Conservation (phyloP, 2,329 filamentous ascomycete genomes). For the Scedosporium aurantiacum region DNA sequence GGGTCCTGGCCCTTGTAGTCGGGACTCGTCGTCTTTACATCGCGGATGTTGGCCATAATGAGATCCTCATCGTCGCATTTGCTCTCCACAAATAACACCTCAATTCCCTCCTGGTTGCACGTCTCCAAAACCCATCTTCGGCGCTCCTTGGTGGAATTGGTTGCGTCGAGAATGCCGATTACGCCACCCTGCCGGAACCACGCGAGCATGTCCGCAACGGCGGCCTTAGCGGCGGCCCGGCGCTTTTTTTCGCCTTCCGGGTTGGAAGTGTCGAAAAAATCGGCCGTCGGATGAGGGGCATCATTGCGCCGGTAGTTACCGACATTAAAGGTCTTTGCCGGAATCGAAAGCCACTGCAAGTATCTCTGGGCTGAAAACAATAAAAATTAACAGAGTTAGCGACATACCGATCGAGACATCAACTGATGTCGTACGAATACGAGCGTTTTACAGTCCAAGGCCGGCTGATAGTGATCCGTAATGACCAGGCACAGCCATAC, state of each 20-base stretch:
- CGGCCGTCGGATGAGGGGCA: constrained; percentile 80
- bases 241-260: constrained; percentile 82
- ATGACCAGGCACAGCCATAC: background rate
- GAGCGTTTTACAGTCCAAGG: background rate
- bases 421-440: background rate
- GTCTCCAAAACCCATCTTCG: constrained; percentile 83
- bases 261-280: constrained; percentile 92
- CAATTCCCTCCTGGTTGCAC: constrained; percentile 65
- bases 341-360: constrained; percentile 91
- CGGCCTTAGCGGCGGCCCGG: constrained; percentile 79
- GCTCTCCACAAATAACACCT: constrained; percentile 92
- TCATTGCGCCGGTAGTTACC: constrained; percentile 86
- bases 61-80: constrained; percentile 92
- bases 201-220: constrained; percentile 82
- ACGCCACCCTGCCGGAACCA: constrained; percentile 79
- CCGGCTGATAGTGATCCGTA: background rate
- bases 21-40: constrained; percentile 93
- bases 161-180: constrained; percentile 91
- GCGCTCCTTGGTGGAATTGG: constrained; percentile 85
- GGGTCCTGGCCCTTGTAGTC: constrained; percentile 94
- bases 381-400: background rate
- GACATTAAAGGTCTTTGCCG: constrained; percentile 92
- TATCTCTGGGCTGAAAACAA: constrained; percentile 67
- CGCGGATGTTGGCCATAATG: constrained; percentile 96
- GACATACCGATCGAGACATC: background rate